A percentile compares a stretch with the other conserved stretches of the same genome.
Evolutionary conservation across 2,329 filamentous ascomycete species (phyloP).

Genomic region (Trichoderma sp.): DNA sequence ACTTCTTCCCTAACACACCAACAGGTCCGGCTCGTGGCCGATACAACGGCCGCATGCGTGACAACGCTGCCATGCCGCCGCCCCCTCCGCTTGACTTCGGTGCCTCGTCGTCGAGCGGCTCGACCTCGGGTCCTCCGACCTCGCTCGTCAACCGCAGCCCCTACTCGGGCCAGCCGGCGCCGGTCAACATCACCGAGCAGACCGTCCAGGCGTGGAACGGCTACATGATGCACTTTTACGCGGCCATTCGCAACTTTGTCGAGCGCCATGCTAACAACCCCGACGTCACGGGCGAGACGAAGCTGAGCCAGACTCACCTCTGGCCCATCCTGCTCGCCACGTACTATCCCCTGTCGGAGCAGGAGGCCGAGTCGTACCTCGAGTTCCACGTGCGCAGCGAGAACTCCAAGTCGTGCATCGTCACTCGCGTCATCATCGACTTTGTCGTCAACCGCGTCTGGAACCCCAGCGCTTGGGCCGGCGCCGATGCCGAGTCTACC

Average conservation of each 20-base stretch:
- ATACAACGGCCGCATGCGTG: constrained; percentile 38
- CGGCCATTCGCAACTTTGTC: constrained; percentile 43
- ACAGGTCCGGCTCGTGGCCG: constrained; percentile 36
- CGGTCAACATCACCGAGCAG: constrained; percentile 43
- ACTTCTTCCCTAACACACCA: constrained; percentile 39
- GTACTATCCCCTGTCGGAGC: constrained; percentile 44
- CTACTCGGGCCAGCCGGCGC: constrained; percentile 38
- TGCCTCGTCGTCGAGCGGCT: constrained; percentile 24
- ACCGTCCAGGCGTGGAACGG: constrained; percentile 42
- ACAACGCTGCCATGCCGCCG: constrained; percentile 29
- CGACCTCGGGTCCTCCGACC: background rate
- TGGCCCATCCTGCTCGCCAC: constrained; percentile 45
- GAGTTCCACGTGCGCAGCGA: constrained; percentile 46
- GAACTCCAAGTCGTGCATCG: constrained; percentile 47
- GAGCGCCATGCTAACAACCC: constrained; percentile 41
- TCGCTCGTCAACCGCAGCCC: constrained; percentile 31
- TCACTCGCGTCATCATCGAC: constrained; percentile 48
- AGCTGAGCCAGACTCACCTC: constrained; percentile 38
- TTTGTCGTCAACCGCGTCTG: constrained; percentile 48
- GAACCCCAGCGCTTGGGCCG: constrained; percentile 46
- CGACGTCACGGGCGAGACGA: constrained; percentile 36
- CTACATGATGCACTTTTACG: constrained; percentile 44
- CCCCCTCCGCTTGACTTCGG: constrained; percentile 29
- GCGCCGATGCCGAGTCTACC: constrained; percentile 42
- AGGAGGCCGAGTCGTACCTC: constrained; percentile 47